These are phyloP conservation scores for Hypoxylon sp. DNA, from an alignment of 2,329 filamentous ascomycete species.

Conservation along the genomic window DNA sequence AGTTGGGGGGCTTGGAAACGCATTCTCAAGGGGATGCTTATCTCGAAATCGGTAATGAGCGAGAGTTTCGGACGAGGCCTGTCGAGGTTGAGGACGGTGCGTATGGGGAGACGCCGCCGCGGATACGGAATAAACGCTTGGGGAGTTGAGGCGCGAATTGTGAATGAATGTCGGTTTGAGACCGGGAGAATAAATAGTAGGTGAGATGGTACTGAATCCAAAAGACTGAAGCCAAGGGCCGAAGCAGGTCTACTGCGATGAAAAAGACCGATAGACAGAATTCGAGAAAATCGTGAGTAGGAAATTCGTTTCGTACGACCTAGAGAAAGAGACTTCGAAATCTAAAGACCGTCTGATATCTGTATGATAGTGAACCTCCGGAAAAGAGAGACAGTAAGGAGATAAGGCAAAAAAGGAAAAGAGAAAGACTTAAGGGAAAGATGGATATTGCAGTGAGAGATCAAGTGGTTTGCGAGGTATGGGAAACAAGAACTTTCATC, in stretches of 20 bases:
- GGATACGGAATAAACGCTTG: slow-evolving; percentile 57
- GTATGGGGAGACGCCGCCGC: slow-evolving; percentile 58
- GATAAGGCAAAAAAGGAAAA: slow-evolving; percentile 46
- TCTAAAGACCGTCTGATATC: slow-evolving; percentile 42
- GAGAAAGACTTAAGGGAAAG: slow-evolving; percentile 51
- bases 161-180: slow-evolving; percentile 49
- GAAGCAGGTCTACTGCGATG: slow-evolving; percentile 46
- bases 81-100: slow-evolving; percentile 54
- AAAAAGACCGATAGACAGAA: slow-evolving; percentile 34
- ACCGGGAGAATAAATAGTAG: slow-evolving; percentile 29
- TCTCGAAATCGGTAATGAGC: slow-evolving; percentile 56
- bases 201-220: slow-evolving; percentile 6
- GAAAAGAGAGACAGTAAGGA: slow-evolving; percentile 48
- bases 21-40: slow-evolving; percentile 57
- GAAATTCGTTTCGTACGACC: slow-evolving; percentile 44
- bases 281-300: slow-evolving; percentile 41
- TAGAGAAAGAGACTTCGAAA: slow-evolving; percentile 44
- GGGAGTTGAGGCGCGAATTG: slow-evolving; percentile 52
- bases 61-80: slow-evolving; percentile 57
- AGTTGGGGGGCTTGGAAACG: slow-evolving; percentile 63
- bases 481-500: slow-evolving; percentile 29
- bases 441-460: slow-evolving; percentile 39
- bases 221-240: slow-evolving; percentile 23
- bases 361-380: slow-evolving; percentile 37
- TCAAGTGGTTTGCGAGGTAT: slow-evolving; percentile 43